Evolutionary conservation across 352 stramenopile species (phyloP), one percentile per base, ranked within the genome.

Genomic region (Phytophthora podocarpi): DNA sequence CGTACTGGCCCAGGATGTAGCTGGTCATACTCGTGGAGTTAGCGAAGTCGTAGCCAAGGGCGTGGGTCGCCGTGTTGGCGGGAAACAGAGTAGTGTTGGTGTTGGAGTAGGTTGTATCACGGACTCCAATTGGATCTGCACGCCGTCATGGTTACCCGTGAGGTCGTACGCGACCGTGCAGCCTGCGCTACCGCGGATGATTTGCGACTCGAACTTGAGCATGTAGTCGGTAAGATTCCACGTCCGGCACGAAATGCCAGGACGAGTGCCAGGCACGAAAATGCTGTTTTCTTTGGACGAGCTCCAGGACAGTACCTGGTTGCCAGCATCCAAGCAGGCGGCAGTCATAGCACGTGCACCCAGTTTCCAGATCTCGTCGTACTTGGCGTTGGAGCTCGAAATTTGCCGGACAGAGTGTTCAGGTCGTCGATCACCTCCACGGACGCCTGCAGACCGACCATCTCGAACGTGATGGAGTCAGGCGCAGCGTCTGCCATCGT

Each of bases 181-280:
- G 1, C 53, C 55, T 21, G 45, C 45, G 7, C 61, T 61, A 5
- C 55, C 66, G 34, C 61, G 61, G 20, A 62, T 47, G 40, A 75
- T 75, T 30, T 75, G 48, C n/a, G 52, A 55, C 51, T 75, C 50
- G 34, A 70, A 75, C n/a, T 49, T 30, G 34, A 75, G 50, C 51
- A 52, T 36, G 51, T 75, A 74, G 56, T 66, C 48, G 9, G 41
- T 75, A 31, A 75, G 20, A 55, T 75, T 75, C 61, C 61, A 71
- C 28, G 66, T 61, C 3, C 41, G 52, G 27, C 67, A 75, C 26
- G 61, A 71, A 35, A 75, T 57, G 21, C 61, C 66, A 1, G 61
- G 64, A 11, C 66, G 66, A 8, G 59, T 58, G 4, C 55, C 61
- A 28, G 66, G 66, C 7, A 75, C 66, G n/a, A 71, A 75, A 0